Percentiles rank a stretch among this genome's conserved stretches.
phyloP scores from a whole-genome alignment of 176 grass and related monocot genomes.

The Lolium perenne region DNA sequence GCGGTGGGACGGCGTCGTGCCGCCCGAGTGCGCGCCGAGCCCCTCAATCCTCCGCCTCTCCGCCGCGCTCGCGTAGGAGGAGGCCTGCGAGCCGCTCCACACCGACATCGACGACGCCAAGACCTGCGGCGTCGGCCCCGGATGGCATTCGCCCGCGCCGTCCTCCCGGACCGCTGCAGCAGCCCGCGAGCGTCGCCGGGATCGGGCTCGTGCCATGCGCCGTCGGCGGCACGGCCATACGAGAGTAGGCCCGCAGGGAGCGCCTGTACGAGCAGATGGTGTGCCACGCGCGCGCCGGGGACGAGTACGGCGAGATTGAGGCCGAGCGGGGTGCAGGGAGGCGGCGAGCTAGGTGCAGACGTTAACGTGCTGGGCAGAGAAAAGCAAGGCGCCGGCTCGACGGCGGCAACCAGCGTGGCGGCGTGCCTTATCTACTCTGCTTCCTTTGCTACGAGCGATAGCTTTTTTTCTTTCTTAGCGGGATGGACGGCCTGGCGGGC shows the following conservation, averaged over 20 bases:
- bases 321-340: slow-evolving; percentile 36
- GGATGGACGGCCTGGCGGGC: too few species aligned
- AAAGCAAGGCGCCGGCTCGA: too few species aligned
- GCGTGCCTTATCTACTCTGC: too few species aligned
- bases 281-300: slow-evolving; percentile 51
- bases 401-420: too few species aligned
- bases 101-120: slow-evolving; percentile 75
- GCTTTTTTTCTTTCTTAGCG: too few species aligned
- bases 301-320: slow-evolving; percentile 59
- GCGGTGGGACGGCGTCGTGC: slow-evolving; percentile 78
- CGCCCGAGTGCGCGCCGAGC: slow-evolving; percentile 57
- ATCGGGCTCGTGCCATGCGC: slow-evolving; percentile 84
- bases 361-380: too few species aligned
- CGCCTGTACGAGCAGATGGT: slow-evolving; percentile 83
- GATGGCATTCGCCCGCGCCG: slow-evolving; percentile 72
- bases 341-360: too few species aligned
- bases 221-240: slow-evolving; percentile 75
- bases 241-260: slow-evolving; percentile 71
- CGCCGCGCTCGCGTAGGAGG: slow-evolving; percentile 56
- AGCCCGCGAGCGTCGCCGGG: neutral
- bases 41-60: slow-evolving; percentile 70
- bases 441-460: too few species aligned
- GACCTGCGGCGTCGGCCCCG: slow-evolving; percentile 76
- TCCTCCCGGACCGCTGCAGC: slow-evolving; percentile 43
- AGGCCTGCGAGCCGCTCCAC: slow-evolving; percentile 75